Conservation (phyloP, 2,329 filamentous ascomycete species). For the Exserohilum rostratum region DNA sequence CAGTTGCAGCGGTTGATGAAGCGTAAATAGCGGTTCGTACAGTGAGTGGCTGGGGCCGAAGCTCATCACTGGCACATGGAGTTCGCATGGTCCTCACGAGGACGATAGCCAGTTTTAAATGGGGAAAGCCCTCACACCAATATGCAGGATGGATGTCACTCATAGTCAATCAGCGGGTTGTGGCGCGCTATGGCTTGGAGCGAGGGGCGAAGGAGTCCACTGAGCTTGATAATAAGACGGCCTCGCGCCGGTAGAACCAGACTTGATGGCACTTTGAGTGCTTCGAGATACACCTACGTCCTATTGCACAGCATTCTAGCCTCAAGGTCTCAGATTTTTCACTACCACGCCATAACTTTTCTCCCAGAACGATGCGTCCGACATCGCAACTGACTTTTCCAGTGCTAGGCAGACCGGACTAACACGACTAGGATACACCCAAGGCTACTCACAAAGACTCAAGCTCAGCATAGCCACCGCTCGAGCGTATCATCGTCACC, state of each 20-base stretch:
- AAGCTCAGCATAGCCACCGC: neutral
- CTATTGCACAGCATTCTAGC: neutral
- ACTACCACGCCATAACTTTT: neutral
- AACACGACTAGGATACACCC: neutral
- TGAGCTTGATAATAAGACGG: neutral
- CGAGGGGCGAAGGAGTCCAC: no score
- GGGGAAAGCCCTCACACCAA: neutral
- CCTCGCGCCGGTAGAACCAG: neutral
- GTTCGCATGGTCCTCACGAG: neutral
- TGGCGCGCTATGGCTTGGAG: neutral
- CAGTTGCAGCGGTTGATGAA: neutral
- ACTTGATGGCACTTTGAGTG: neutral
- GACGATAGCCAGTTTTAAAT: neutral
- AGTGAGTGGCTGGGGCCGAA: neutral
- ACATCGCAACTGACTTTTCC: neutral
- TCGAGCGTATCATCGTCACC: neutral
- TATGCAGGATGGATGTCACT: neutral
- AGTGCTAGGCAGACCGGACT: neutral
- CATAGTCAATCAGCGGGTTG: neutral
- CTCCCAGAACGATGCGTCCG: neutral
- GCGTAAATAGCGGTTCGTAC: neutral
- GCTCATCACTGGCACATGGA: neutral
- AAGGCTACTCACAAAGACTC: neutral
- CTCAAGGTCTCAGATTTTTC: neutral
- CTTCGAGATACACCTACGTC: neutral